phyloP scores from a whole-genome alignment of 345 rosid species.

The Aegle marmelos region DNA sequence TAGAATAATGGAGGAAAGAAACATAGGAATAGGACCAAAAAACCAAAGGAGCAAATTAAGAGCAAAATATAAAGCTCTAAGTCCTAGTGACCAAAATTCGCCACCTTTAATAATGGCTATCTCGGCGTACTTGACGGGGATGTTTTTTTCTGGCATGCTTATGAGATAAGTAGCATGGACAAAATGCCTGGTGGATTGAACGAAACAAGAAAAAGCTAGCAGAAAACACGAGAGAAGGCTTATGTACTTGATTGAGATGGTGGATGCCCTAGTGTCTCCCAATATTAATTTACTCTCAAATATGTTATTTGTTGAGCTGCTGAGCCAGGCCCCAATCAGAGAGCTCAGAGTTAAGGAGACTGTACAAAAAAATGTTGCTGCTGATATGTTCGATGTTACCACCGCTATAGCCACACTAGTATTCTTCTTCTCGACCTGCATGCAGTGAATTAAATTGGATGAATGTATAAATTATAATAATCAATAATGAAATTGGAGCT shows the following conservation, averaged over 20 bases:
- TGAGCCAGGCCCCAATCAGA: slow-evolving; percentile 81
- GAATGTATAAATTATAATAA: background rate
- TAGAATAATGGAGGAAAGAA: slow-evolving; percentile 45
- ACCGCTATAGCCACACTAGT: slow-evolving; percentile 39
- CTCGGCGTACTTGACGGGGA: slow-evolving; percentile 38
- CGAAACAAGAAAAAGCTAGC: slow-evolving; percentile 63
- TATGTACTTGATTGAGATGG: slow-evolving; percentile 62
- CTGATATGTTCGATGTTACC: slow-evolving; percentile 48
- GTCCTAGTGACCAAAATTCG: slow-evolving; percentile 71
- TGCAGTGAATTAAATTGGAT: too few relatives aligned
- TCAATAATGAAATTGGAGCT: background rate
- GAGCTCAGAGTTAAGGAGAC: slow-evolving; percentile 69
- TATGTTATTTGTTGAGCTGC: slow-evolving; percentile 35
- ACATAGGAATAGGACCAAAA: slow-evolving; percentile 84
- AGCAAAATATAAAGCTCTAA: slow-evolving; percentile 71
- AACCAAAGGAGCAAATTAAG: slow-evolving; percentile 65
- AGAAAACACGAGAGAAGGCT: slow-evolving; percentile 59
- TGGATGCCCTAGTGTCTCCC: slow-evolving; percentile 56
- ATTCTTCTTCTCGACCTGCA: slow-evolving; percentile 38
- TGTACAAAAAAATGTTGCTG: slow-evolving; percentile 59
- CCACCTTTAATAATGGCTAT: slow-evolving; percentile 55
- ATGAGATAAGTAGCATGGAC: slow-evolving; percentile 66
- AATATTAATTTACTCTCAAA: slow-evolving; percentile 43
- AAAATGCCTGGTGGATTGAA: slow-evolving; percentile 62
- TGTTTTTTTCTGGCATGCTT: slow-evolving; percentile 43